Percentiles rank a stretch among this genome's conserved stretches.
Evolutionary conservation across 2,329 filamentous ascomycete species (phyloP).

Genomic region (Sclerotinia subarctica): DNA sequence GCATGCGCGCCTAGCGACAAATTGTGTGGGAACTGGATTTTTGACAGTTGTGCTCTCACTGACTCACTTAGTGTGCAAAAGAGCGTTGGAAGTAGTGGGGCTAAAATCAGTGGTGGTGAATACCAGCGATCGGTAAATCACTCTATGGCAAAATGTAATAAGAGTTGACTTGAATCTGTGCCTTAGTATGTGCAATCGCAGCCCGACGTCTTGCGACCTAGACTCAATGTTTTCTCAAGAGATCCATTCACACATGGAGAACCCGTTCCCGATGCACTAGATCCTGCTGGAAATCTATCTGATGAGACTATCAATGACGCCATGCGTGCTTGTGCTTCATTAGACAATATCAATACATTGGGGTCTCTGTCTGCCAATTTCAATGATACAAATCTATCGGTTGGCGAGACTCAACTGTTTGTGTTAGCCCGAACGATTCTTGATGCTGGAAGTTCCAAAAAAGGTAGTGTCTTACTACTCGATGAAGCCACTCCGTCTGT

Average conservation of each 20-base stretch:
- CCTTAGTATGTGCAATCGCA: conserved; percentile 30
- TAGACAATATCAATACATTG: not conserved
- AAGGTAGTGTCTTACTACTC: not conserved
- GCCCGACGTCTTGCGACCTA: not conserved
- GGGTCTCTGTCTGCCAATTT: not conserved
- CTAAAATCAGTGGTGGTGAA: conserved; percentile 35
- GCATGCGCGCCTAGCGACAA: no score
- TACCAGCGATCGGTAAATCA: conserved; percentile 27
- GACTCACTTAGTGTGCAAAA: conserved; percentile 29
- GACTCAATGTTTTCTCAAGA: no score
- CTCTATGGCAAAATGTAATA: conserved; percentile 23
- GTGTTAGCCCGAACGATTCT: not conserved
- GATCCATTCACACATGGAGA: no score
- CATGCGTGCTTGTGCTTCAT: not conserved
- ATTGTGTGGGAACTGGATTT: no score
- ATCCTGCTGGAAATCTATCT: not conserved
- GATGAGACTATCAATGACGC: not conserved
- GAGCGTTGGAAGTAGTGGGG: conserved; percentile 35
- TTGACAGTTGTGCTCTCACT: not conserved
- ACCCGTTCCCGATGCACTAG: not conserved
- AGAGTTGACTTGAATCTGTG: conserved; percentile 37
- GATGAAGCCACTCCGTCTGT: not conserved
- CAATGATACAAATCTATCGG: not conserved
- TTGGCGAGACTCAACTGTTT: not conserved
- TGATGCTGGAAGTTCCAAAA: not conserved